These are phyloP conservation scores for Aspergillus calidoustus DNA, from an alignment of 2,329 filamentous ascomycete genomes.

Conservation along the genomic window DNA sequence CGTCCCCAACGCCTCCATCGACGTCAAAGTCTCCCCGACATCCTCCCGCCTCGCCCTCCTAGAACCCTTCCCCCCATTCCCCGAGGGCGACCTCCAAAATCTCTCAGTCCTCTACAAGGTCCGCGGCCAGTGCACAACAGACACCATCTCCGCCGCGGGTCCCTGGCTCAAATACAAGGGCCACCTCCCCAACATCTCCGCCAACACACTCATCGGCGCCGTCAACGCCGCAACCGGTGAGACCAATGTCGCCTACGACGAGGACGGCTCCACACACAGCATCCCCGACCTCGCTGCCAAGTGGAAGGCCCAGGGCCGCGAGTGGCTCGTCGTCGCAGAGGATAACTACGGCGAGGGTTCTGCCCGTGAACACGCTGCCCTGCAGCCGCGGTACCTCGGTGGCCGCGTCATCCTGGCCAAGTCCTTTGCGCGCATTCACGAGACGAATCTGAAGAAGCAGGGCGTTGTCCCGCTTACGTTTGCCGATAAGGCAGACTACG, in stretches of 20 bases:
- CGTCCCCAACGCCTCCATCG: constrained; percentile 69
- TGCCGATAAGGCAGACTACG: constrained; percentile 84
- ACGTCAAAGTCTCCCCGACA: constrained; percentile 80
- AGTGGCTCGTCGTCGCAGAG: constrained; percentile 95
- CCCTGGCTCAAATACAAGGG: constrained; percentile 99
- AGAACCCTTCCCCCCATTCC: constrained; percentile 88
- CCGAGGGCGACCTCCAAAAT: constrained; percentile 71
- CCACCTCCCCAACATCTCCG: constrained; percentile 95
- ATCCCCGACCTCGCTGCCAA: constrained; percentile 86
- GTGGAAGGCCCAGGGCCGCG: constrained; percentile 75
- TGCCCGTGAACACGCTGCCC: constrained; percentile 84
- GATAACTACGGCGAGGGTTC: constrained; percentile 96
- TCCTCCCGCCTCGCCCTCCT: constrained; percentile 89
- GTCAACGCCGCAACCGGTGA: constrained; percentile 90
- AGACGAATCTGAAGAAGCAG: constrained; percentile 97
- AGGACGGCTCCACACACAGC: constrained; percentile 72
- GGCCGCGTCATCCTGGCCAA: constrained; percentile 83
- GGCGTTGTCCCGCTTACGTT: constrained; percentile 95
- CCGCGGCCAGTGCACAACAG: constrained; percentile 96
- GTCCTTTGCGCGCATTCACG: constrained; percentile 89
- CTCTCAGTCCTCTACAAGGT: constrained; percentile 94
- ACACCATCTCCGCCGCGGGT: constrained; percentile 95
- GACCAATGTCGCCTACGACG: constrained; percentile 89
- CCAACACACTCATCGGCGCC: constrained; percentile 96
- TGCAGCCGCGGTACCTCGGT: constrained; percentile 89